Conservation (phyloP, 306 rosid species). For the Cucurbita maxima region DNA sequence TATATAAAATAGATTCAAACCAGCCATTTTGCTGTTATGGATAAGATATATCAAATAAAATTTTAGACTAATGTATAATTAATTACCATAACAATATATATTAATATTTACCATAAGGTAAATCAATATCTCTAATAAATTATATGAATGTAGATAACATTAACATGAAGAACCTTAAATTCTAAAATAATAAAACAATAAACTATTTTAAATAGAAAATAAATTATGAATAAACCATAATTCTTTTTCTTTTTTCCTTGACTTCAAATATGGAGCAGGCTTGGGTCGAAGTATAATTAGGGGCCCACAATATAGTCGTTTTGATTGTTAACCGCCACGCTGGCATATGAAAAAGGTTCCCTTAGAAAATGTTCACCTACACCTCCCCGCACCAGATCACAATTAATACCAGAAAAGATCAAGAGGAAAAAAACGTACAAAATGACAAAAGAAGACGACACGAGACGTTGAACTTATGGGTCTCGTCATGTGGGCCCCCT, state of each 20-base stretch:
- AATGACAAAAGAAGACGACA: not conserved
- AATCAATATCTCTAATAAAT: not conserved
- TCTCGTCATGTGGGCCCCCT: not conserved
- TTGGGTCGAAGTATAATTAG: not conserved
- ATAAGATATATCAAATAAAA: too few species aligned
- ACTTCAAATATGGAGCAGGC: not conserved
- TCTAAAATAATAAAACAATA: not conserved
- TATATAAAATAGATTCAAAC: too few species aligned
- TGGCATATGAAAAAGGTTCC: not conserved
- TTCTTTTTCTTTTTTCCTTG: too few species aligned
- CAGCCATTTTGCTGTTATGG: too few species aligned
- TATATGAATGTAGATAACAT: too few species aligned
- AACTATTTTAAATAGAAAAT: not conserved
- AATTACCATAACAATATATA: too few species aligned
- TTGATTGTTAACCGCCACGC: not conserved
- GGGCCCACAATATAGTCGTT: not conserved
- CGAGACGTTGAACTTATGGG: not conserved
- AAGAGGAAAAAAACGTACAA: not conserved
- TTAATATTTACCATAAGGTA: not conserved
- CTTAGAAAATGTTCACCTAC: not conserved
- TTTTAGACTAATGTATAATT: too few species aligned
- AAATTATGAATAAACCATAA: not conserved
- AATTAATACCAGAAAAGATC: not conserved
- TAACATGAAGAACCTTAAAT: not conserved
- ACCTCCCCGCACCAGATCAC: not conserved